Percentiles rank a stretch among this genome's conserved stretches.
phyloP scores from a whole-genome alignment of 106 monocot genomes.

The Apostasia shenzhenica region DNA sequence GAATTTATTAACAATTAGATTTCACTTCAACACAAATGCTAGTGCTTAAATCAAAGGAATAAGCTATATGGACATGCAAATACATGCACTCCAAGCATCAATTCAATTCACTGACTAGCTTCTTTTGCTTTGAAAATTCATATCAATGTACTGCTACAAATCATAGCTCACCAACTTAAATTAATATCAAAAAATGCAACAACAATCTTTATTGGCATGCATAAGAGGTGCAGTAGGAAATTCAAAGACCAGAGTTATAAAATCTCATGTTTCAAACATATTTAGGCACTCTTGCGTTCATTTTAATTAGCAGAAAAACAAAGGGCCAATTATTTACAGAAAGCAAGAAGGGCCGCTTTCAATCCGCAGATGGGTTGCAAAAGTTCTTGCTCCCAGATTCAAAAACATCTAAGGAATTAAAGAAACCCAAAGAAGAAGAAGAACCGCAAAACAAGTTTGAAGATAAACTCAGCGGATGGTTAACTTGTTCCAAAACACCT shows the following conservation, averaged over 20 bases:
- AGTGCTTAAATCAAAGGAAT: neutral
- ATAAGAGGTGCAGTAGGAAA: neutral
- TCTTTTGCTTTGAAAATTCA: neutral
- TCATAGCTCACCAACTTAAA: neutral
- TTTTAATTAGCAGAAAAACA: neutral
- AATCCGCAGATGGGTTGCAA: neutral
- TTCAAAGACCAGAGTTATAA: neutral
- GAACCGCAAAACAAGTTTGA: neutral
- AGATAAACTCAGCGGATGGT: neutral
- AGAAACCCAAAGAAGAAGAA: neutral
- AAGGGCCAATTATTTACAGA: neutral
- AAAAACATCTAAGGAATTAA: neutral
- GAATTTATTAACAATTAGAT: too few relatives aligned
- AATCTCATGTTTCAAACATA: neutral
- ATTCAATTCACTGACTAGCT: neutral
- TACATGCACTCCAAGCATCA: neutral
- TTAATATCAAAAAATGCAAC: neutral
- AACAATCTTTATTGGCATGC: neutral
- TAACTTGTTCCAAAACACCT: neutral
- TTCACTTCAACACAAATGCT: too few relatives aligned
- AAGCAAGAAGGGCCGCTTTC: neutral
- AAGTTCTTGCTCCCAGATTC: neutral
- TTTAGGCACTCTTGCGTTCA: conserved; percentile 1
- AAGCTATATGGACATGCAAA: neutral
- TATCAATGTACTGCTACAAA: neutral